Base-by-base conservation (phyloP, 2,329 filamentous ascomycete genomes). In the Penicillium sp. region DNA sequence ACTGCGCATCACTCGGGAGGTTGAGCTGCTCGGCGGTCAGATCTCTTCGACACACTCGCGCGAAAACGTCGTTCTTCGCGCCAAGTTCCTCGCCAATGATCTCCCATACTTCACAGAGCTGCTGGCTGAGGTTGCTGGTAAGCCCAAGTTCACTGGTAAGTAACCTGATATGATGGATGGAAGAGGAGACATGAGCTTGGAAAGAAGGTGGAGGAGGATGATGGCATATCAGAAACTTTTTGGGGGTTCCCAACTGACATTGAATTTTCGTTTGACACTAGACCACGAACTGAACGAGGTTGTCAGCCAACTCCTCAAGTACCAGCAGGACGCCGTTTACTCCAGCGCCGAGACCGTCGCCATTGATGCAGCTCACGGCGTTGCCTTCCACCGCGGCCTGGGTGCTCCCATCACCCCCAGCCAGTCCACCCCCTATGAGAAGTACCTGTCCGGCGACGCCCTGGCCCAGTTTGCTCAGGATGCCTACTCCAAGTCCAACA, bases 61-160 rank as follows among this genome's bases (percentile, higher is more conserved):
- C 74, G 95, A 99, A 83, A 92, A 92, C 74, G 81, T 99, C 63
- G 87, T 99, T 59, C 81, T 99, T 71, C 88, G 93, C 78, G 91
- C 95, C 75, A 96, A 90, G 82, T 99, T 99, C 84, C 87, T 99
- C 66, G 88, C 91, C 75, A 88, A 95, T 75, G 93, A 99, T 76
- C 87, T 99, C 66, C 95, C 95, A 67, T 99, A 98, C 86, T 99
- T 96, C 78, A 87, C 92, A 71, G 95, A 99, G 83, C 84, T 99
- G 65, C 85, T 99, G 68, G 91, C 89, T 72, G 96, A 99, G 83
- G 90, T 97, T 70, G 84, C 95, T 71, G 87, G 89, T 60, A 82
- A 90, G 79, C 96, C 93, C 68, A 95, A 91, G 80, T 99, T 91
- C 77, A 87, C 87, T 61, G 76, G 85, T 88, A 74, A 68, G 78